Evolutionary conservation across 192 early-diverging fungal species (phyloP).

Genomic region (Rhizoclosmatium globosum): DNA sequence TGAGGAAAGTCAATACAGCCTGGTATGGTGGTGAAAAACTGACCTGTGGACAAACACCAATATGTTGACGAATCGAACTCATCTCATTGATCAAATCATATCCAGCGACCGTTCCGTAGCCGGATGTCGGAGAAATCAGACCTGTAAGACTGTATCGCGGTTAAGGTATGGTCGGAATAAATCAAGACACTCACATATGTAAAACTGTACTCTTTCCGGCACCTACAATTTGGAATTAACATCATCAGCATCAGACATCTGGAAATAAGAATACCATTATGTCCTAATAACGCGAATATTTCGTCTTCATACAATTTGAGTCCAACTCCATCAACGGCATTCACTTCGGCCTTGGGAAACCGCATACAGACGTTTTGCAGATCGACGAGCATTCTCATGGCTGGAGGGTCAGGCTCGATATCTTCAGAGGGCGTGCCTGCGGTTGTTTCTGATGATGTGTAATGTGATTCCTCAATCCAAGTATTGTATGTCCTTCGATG

Average conservation of each 20-base stretch:
- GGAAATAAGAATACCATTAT: neutral
- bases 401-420: slow-evolving; percentile 39
- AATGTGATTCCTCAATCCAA: neutral
- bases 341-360: slow-evolving; percentile 21
- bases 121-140: slow-evolving; percentile 59
- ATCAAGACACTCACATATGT: slow-evolving; percentile 28
- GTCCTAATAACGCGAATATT: slow-evolving; percentile 52
- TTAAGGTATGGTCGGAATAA: neutral
- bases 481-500: neutral
- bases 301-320: slow-evolving; percentile 64
- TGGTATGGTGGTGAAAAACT: neutral
- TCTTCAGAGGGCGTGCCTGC: neutral
- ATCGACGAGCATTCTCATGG: slow-evolving; percentile 52
- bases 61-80: slow-evolving; percentile 63
- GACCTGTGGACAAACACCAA: slow-evolving; percentile 79
- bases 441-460: neutral
- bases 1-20: neutral
- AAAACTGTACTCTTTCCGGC: slow-evolving; percentile 29
- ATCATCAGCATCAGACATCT: too few relatives aligned
- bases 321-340: slow-evolving; percentile 60
- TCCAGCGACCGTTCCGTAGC: slow-evolving; percentile 63
- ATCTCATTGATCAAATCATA: slow-evolving; percentile 61
- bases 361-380: slow-evolving; percentile 57
- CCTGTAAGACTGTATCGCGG: slow-evolving; percentile 64
- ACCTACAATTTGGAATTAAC: neutral